These are phyloP conservation scores for Hydnomerulius pinastri DNA, from an alignment of 768 basidiomycete genomes.

Conservation along the genomic window DNA sequence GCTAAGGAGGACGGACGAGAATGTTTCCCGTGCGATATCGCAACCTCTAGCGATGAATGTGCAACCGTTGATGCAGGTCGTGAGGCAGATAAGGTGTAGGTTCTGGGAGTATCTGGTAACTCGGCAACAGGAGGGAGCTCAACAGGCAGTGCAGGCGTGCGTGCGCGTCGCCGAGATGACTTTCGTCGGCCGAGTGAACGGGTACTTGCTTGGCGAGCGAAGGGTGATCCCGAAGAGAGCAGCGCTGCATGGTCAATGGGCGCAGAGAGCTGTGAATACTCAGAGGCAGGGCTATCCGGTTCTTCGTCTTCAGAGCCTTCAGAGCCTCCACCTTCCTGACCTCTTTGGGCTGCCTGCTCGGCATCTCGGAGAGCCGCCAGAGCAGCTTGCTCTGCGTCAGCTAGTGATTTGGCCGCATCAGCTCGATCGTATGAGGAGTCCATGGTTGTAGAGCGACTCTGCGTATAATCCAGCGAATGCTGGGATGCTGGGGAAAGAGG, in stretches of 20 bases:
- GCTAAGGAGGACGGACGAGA: constrained; percentile 11
- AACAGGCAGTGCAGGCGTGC: neutral
- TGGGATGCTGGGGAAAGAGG: neutral
- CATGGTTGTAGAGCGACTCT: constrained; percentile 8
- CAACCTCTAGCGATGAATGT: constrained; percentile 9
- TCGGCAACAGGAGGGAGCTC: constrained; percentile 24
- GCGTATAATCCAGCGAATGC: constrained; percentile 3
- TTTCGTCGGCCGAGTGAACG: constrained; percentile 5
- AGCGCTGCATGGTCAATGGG: constrained; percentile 10
- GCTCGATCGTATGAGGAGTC: neutral
- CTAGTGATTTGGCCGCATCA: constrained; percentile 16
- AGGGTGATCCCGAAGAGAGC: neutral
- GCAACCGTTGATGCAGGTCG: constrained; percentile 1
- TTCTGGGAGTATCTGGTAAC: constrained; percentile 8
- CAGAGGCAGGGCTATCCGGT: constrained; percentile 9
- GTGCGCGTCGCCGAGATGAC: constrained; percentile 11
- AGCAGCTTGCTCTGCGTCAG: constrained; percentile 12
- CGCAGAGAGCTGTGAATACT: constrained; percentile 29
- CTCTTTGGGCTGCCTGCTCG: neutral
- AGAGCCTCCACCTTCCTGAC: neutral
- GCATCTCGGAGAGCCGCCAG: constrained; percentile 13
- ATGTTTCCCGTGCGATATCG: constrained; percentile 8
- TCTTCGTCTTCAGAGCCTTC: neutral
- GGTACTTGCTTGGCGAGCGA: constrained; percentile 3
- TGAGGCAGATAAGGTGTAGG: neutral